Evolutionary conservation across 2,329 filamentous ascomycete species (phyloP).

Genomic region (Diplocarpon mali): DNA sequence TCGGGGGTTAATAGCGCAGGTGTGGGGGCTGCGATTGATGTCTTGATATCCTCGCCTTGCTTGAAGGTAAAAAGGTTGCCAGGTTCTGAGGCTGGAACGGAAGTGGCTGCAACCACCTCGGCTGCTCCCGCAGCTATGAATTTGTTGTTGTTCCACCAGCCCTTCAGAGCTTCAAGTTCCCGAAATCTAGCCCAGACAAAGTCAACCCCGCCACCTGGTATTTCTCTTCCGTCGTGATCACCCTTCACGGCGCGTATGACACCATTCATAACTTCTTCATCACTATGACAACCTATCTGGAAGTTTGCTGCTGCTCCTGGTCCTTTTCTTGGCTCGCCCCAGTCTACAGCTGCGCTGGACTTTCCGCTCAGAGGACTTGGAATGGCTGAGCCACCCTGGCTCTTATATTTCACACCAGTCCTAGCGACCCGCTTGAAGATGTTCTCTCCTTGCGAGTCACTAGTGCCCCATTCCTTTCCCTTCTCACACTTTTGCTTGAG

Average conservation of each 20-base stretch:
- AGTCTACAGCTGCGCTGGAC: constrained; percentile 72
- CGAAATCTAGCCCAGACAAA: constrained; percentile 58
- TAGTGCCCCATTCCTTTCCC: constrained; percentile 74
- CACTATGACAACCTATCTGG: constrained; percentile 45
- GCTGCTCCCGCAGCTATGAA: constrained; percentile 7
- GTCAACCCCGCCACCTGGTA: constrained; percentile 50
- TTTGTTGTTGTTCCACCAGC: constrained; percentile 54
- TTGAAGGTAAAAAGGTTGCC: background rate
- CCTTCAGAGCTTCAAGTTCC: constrained; percentile 52
- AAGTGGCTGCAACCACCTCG: background rate
- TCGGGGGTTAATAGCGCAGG: background rate
- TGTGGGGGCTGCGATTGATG: background rate
- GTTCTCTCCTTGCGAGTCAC: constrained; percentile 70
- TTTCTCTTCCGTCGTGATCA: constrained; percentile 44
- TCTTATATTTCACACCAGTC: constrained; percentile 50
- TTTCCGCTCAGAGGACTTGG: constrained; percentile 43
- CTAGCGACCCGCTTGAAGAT: constrained; percentile 74
- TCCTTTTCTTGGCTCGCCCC: constrained; percentile 65
- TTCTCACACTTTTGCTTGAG: constrained; percentile 94
- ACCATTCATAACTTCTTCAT: constrained; percentile 45
- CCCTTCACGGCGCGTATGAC: constrained; percentile 48
- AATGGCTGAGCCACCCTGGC: constrained; percentile 46
- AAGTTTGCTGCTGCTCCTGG: constrained; percentile 45
- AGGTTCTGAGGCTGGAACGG: background rate
- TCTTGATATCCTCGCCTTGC: background rate